Percentiles rank a stretch among this genome's conserved stretches.
Evolutionary conservation across 805 yeast species (phyloP).

Genomic region (Cyberlindnera sargentensis): DNA sequence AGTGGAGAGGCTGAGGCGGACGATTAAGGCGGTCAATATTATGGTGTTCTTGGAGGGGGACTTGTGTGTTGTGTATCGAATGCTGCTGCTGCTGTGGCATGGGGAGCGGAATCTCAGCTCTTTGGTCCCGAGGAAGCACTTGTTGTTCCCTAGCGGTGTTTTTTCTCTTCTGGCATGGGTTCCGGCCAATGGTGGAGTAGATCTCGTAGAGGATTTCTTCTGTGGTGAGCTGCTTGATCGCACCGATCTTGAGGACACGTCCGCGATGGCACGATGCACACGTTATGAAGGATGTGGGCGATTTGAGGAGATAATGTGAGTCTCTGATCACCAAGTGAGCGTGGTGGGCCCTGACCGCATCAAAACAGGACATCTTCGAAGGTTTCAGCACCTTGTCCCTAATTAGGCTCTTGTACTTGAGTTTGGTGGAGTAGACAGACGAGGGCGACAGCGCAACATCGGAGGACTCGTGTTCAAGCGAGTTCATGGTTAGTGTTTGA

Average conservation of each 20-base stretch:
- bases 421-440: conserved; percentile 2
- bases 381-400: conserved; percentile 23
- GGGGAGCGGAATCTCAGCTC: no score
- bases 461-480: no score
- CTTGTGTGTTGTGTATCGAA: no score
- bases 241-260: conserved; percentile 18
- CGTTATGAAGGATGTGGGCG: conserved; percentile 23
- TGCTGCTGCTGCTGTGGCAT: no score
- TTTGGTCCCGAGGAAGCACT: not conserved
- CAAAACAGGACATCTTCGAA: conserved; percentile 16
- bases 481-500: no score
- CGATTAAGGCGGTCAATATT: no score
- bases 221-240: conserved; percentile 17
- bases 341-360: conserved; percentile 16
- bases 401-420: conserved; percentile 20
- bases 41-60: no score
- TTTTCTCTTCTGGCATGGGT: conserved; percentile 22
- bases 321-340: conserved; percentile 24
- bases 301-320: conserved; percentile 20
- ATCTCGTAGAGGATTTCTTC: conserved; percentile 18
- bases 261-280: conserved; percentile 24
- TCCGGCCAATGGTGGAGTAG: conserved; percentile 16
- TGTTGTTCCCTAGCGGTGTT: conserved; percentile 17
- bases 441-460: no score
- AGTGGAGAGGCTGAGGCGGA: no score